These are phyloP conservation scores for Venturia nashicola DNA, from an alignment of 2,329 filamentous ascomycete species.

Conservation along the genomic window DNA sequence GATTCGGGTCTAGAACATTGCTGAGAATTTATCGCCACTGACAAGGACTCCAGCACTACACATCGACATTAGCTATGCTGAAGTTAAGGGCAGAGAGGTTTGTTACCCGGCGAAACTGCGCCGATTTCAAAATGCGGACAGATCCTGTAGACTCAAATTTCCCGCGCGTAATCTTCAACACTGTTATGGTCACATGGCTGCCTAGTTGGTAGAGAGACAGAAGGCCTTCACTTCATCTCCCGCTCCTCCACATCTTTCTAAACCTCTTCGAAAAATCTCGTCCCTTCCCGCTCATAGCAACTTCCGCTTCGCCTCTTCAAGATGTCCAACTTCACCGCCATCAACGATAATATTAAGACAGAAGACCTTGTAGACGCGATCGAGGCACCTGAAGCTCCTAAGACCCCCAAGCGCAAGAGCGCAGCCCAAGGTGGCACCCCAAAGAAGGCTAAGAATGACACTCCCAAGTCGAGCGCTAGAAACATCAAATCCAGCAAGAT, in stretches of 20 bases:
- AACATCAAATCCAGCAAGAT: constrained; percentile 7
- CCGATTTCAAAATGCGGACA: not conserved
- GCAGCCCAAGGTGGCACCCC: not conserved
- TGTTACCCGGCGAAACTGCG: not conserved
- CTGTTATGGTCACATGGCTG: not conserved
- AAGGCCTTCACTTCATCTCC: not conserved
- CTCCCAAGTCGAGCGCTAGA: not conserved
- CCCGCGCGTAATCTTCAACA: not conserved
- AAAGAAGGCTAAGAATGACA: not conserved
- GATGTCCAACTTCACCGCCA: not conserved
- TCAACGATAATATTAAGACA: not conserved
- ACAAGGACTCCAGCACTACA: not conserved
- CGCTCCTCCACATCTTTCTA: not conserved
- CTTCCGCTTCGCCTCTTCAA: not conserved
- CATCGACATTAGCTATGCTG: not conserved
- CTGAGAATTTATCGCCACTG: not conserved
- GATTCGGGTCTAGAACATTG: not conserved
- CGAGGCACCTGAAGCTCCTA: not conserved
- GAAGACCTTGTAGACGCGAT: not conserved
- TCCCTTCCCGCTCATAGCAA: not conserved
- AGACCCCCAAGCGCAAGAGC: not conserved
- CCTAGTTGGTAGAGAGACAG: not conserved
- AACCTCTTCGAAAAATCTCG: not conserved
- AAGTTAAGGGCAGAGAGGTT: not conserved
- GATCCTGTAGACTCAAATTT: not conserved